These are phyloP conservation scores for Penicillium rolfsii DNA, from an alignment of 2,329 filamentous ascomycete genomes.

Conservation along the genomic window DNA sequence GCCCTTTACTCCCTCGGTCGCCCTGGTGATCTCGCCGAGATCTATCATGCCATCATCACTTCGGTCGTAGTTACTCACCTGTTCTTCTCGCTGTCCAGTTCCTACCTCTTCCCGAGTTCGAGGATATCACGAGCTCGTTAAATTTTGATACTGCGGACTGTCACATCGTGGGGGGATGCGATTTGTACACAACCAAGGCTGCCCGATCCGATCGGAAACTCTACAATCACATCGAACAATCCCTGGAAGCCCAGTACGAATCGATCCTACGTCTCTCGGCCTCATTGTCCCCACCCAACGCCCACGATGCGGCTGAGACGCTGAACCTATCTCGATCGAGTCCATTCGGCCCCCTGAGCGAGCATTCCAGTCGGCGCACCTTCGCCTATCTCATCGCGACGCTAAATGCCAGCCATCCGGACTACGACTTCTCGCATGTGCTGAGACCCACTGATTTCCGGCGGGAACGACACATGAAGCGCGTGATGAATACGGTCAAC, in stretches of 20 bases:
- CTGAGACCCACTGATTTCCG: conserved; percentile 88
- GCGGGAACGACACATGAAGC: conserved; percentile 75
- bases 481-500: conserved; percentile 85
- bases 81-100: conserved; percentile 62
- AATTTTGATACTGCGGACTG: conserved; percentile 96
- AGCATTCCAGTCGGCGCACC: conserved; percentile 84
- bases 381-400: conserved; percentile 97
- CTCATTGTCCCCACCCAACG: conserved; percentile 81
- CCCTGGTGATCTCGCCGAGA: conserved; percentile 9
- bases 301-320: conserved; percentile 65
- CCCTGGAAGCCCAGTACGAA: conserved; percentile 87
- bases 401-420: conserved; percentile 89
- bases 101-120: conserved; percentile 85
- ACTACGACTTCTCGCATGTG: conserved; percentile 96
- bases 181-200: conserved; percentile 96
- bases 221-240: conserved; percentile 92
- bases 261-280: conserved; percentile 83
- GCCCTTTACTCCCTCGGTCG: conserved; percentile 10
- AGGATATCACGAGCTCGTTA: conserved; percentile 86
- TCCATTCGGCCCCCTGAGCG: conserved; percentile 87
- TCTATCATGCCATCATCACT: neutral
- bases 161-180: conserved; percentile 89
- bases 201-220: conserved; percentile 95
- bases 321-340: conserved; percentile 83
- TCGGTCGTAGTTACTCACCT: conserved; percentile 1